phyloP scores from a whole-genome alignment of 192 early-diverging fungal genomes.

The Ambispora gerdemannii region DNA sequence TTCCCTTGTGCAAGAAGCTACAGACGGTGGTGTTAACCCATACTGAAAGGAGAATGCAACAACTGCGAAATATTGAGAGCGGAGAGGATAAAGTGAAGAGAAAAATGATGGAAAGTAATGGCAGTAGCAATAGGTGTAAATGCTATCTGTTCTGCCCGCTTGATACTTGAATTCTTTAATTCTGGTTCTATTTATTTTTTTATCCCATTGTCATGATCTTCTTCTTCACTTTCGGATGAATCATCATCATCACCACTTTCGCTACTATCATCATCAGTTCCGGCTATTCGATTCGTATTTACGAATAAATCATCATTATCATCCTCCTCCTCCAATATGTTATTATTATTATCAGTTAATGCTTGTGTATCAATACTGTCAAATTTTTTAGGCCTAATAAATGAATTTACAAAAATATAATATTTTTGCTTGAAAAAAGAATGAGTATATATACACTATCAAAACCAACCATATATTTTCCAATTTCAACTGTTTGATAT shows the following conservation, averaged over 20 bases:
- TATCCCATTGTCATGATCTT: neutral
- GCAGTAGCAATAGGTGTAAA: neutral
- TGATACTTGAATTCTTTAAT: neutral
- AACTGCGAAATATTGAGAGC: neutral
- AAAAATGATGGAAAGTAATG: neutral
- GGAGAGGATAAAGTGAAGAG: neutral
- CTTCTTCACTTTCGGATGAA: neutral
- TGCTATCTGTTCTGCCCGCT: neutral
- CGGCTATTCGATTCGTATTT: neutral
- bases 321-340: neutral
- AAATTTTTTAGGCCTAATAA: neutral
- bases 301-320: neutral
- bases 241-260: neutral
- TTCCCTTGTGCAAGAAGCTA: neutral
- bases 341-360: neutral
- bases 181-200: neutral
- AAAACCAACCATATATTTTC: slow-evolving; percentile 50
- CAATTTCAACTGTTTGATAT: slow-evolving; percentile 66
- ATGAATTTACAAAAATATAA: neutral
- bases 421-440: neutral
- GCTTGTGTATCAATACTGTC: neutral
- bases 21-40: neutral
- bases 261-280: no score
- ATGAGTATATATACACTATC: neutral
- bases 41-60: neutral